phyloP scores from a whole-genome alignment of 805 yeast species.

The Metschnikowia reukaufii region DNA sequence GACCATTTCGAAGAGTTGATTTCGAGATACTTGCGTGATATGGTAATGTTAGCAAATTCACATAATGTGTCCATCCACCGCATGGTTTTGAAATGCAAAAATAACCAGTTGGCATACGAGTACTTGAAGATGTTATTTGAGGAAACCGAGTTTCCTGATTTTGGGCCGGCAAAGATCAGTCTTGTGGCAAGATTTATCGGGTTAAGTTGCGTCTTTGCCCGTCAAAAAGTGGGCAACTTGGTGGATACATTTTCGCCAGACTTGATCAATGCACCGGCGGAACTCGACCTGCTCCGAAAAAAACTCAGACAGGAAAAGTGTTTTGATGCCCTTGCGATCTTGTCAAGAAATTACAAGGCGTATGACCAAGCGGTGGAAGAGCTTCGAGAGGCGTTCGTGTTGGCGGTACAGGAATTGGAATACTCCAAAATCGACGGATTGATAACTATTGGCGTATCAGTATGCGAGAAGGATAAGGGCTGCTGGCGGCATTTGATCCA shows the following conservation, averaged over 20 bases:
- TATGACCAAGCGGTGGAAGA: constrained; percentile 32
- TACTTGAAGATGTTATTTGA: constrained; percentile 35
- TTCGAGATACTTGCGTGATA: constrained; percentile 29
- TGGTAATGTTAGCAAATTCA: constrained; percentile 37
- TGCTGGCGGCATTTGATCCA: constrained; percentile 34
- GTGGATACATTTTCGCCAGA: constrained; percentile 12
- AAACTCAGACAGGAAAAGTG: constrained; percentile 25
- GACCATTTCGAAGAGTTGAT: constrained; percentile 27
- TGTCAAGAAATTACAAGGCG: constrained; percentile 25
- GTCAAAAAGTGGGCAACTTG: constrained; percentile 16
- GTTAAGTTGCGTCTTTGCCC: constrained; percentile 24
- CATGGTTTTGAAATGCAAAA: constrained; percentile 32
- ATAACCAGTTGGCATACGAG: constrained; percentile 20
- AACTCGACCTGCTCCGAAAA: constrained; percentile 2
- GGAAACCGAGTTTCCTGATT: not conserved
- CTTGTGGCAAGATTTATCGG: constrained; percentile 25
- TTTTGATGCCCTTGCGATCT: constrained; percentile 32
- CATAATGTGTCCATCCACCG: constrained; percentile 42
- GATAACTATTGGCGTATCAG: constrained; percentile 10
- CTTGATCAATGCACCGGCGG: constrained; percentile 8
- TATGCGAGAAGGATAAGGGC: constrained; percentile 23
- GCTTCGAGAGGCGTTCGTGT: constrained; percentile 34
- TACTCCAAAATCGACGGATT: constrained; percentile 1
- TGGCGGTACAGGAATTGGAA: constrained; percentile 8
- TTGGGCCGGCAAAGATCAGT: not conserved